phyloP scores from a whole-genome alignment of 805 yeast species.

The Schizosaccharomyces cryophilus region DNA sequence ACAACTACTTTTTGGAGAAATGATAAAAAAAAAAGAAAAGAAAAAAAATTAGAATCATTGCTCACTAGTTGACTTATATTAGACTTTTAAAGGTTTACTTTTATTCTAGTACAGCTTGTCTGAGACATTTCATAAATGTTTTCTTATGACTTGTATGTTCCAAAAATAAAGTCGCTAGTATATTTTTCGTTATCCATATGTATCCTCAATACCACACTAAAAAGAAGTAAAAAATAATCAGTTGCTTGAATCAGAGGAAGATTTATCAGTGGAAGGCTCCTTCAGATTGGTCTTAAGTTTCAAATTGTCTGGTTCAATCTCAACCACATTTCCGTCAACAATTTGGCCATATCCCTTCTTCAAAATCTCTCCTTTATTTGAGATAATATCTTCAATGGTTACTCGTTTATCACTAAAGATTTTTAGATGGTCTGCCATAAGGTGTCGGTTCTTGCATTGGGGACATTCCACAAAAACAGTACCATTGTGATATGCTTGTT shows the following conservation, averaged over 20 bases:
- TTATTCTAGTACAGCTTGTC: too few species aligned
- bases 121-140: too few species aligned
- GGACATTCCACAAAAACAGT: slow-evolving; percentile 82
- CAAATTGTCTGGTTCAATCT: neutral
- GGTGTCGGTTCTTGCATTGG: slow-evolving; percentile 38
- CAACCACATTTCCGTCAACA: neutral
- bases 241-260: neutral
- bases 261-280: neutral
- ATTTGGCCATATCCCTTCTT: neutral
- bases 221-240: neutral
- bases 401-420: slow-evolving; percentile 1
- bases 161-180: too few species aligned
- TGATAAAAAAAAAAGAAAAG: too few species aligned
- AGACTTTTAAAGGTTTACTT: too few species aligned
- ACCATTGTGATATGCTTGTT: slow-evolving; percentile 71
- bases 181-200: too few species aligned
- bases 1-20: too few species aligned
- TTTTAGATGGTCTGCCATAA: slow-evolving; percentile 7
- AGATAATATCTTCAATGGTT: slow-evolving; percentile 3
- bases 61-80: too few species aligned
- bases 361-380: neutral
- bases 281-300: neutral
- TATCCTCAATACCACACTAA: too few species aligned
- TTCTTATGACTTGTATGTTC: too few species aligned
- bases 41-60: too few species aligned